Evolutionary conservation across 2,329 filamentous ascomycete species (phyloP).

Genomic region (Alternaria hordeiaustralica): DNA sequence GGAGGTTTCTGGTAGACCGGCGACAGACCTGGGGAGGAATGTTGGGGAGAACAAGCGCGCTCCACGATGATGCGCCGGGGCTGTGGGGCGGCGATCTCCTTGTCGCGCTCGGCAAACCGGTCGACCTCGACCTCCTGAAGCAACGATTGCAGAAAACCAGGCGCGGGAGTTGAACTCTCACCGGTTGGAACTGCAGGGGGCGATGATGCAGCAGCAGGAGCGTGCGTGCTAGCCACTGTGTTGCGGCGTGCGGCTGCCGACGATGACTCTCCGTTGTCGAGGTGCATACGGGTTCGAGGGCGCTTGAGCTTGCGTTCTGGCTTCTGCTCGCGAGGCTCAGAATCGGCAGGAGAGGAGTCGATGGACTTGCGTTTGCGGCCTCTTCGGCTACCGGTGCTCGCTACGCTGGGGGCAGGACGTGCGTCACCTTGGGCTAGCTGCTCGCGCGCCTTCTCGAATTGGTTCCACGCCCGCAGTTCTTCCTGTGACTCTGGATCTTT

Average conservation of each 20-base stretch:
- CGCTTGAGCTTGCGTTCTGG: conserved; percentile 86
- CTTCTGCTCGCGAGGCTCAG: conserved; percentile 63
- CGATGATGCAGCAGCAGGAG: conserved; percentile 22
- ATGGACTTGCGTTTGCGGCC: conserved; percentile 80
- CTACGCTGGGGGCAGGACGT: conserved; percentile 24
- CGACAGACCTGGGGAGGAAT: conserved; percentile 71
- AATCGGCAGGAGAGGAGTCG: conserved; percentile 73
- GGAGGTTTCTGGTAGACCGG: conserved; percentile 72
- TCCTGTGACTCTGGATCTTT: conserved; percentile 76
- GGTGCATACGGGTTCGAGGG: conserved; percentile 76
- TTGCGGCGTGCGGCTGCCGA: conserved; percentile 38
- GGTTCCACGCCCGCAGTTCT: conserved; percentile 86
- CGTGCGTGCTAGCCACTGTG: conserved; percentile 29
- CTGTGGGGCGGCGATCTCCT: conserved; percentile 45
- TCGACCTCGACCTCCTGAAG: conserved; percentile 81
- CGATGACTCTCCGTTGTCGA: conserved; percentile 56
- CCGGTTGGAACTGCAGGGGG: conserved; percentile 19
- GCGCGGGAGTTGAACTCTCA: conserved; percentile 53
- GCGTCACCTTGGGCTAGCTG: conserved; percentile 44
- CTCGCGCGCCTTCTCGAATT: conserved; percentile 83
- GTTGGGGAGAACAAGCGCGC: conserved; percentile 51
- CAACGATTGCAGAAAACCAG: conserved; percentile 85
- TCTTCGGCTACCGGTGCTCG: conserved; percentile 48
- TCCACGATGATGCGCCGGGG: conserved; percentile 52
- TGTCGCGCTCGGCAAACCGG: conserved; percentile 43